Evolutionary conservation across 257 asterid genomes (phyloP), one percentile per base, ranked within the genome.

Genomic region (Asclepias syriaca): DNA sequence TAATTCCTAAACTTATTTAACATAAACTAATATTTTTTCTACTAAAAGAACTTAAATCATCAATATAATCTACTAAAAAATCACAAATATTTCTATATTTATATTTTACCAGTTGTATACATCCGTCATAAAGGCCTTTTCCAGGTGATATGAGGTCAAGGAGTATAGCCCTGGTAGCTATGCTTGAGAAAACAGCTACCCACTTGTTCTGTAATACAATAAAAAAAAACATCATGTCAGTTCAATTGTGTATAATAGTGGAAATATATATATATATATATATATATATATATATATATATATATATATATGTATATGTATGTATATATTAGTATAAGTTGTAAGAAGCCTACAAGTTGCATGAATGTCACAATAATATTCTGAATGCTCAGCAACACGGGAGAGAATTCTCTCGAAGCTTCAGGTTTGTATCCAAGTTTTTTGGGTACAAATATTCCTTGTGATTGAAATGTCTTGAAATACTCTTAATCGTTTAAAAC

Each of bases 321-420:
- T 24, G 27, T 10, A 14, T 18, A 50, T 3, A 24, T 2, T 3
- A 14, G 1, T 13, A 5, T 53, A 16, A 15, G 10, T 53, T 15
- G 27, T 21, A 10, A 37, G 11, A 72, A 45, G 3, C 75, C 29
- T 12, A 88, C 95, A 67, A 87, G 84, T 65, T 88, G 90, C 88
- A 86, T 85, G 48, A 88, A 61, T 1, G 85, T 88, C 77, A 81
- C 88, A 13, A 86, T 86, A 3, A 87, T 87, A 7, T 89, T 87
- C 19, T 78, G 72, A 50, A 85, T 72, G 71, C 77, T 83, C 84
- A 86, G 80, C 56, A 85, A 81, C 5, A 88, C 92, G 69, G 76
- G 48, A 5, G 82, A 85, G 1, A 74, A 77, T 64, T 86, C 92
- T 32, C 89, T 77, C 0, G 95, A 85, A 1, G 95, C 88, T 75